Conservation (phyloP, 2,329 filamentous ascomycete species). For the Metarhizium album region DNA sequence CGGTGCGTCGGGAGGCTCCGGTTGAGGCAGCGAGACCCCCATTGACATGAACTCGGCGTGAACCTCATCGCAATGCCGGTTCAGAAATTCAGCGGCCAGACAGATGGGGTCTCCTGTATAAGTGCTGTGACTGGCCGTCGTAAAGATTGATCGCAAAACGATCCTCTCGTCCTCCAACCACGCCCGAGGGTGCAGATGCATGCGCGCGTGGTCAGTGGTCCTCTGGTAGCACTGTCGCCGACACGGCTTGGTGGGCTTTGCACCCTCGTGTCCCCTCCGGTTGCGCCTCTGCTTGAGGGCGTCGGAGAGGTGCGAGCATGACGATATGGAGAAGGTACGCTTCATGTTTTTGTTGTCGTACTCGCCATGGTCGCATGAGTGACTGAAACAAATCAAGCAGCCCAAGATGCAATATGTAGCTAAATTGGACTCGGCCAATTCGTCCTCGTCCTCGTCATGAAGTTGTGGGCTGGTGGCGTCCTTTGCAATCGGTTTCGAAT, state of each 20-base stretch:
- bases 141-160: constrained; percentile 36
- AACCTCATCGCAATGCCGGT: constrained; percentile 42
- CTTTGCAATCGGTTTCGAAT: constrained; percentile 42
- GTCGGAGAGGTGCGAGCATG: constrained; percentile 21
- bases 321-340: constrained; percentile 38
- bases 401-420: constrained; percentile 45
- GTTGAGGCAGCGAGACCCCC: constrained; percentile 15
- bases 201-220: constrained; percentile 11
- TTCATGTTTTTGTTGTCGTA: constrained; percentile 43
- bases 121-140: constrained; percentile 30
- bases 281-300: constrained; percentile 18
- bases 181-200: constrained; percentile 11
- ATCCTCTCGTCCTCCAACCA: constrained; percentile 41
- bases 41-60: constrained; percentile 21
- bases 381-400: constrained; percentile 48
- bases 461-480: constrained; percentile 25
- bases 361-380: constrained; percentile 52
- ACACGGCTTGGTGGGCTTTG: constrained; percentile 17
- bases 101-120: constrained; percentile 35
- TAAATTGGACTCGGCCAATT: constrained; percentile 35
- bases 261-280: constrained; percentile 4
- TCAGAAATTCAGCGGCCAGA: constrained; percentile 37
- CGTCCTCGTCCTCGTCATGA: constrained; percentile 24
- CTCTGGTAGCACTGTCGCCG: constrained; percentile 31
- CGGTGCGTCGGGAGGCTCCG: constrained; percentile 17